These are phyloP conservation scores for Diophrys appendiculata DNA, from an alignment of 73 alveolate species.

Conservation along the genomic window DNA sequence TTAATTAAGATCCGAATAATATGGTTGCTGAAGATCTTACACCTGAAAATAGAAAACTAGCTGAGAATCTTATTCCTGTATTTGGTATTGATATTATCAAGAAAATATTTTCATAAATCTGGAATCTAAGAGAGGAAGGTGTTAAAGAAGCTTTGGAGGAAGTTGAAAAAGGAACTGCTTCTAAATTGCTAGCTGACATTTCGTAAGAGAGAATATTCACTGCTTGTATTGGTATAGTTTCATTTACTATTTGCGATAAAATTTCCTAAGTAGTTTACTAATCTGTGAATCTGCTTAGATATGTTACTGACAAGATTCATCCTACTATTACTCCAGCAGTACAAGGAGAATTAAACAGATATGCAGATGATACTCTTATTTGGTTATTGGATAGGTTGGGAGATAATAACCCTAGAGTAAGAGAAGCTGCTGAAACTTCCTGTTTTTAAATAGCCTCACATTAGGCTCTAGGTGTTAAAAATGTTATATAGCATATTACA, in stretches of 20 bases:
- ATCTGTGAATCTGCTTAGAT: conserved; percentile 62
- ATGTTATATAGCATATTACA: conserved; percentile 76
- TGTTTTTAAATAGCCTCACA: conserved; percentile 80
- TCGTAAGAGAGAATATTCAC: conserved; percentile 78
- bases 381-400: conserved; percentile 90
- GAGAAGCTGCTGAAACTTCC: conserved; percentile 87
- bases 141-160: conserved; percentile 59
- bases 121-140: conserved; percentile 94
- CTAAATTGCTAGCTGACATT: conserved; percentile 60
- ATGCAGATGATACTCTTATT: conserved; percentile 72
- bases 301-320: conserved; percentile 56
- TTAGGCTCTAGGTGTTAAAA: conserved; percentile 80
- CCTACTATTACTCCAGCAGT: conserved; percentile 63
- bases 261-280: conserved; percentile 84
- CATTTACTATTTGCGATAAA: conserved; percentile 77
- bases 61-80: conserved; percentile 95
- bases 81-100: conserved; percentile 79
- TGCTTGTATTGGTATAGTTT: conserved; percentile 83
- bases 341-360: conserved; percentile 52
- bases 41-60: conserved; percentile 78
- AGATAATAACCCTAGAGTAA: conserved; percentile 81
- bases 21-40: conserved; percentile 65
- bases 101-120: conserved; percentile 78
- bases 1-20: not conserved
- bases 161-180: conserved; percentile 57